These are phyloP conservation scores for Populus davidiana DNA, from an alignment of 345 rosid genomes.

Conservation along the genomic window DNA sequence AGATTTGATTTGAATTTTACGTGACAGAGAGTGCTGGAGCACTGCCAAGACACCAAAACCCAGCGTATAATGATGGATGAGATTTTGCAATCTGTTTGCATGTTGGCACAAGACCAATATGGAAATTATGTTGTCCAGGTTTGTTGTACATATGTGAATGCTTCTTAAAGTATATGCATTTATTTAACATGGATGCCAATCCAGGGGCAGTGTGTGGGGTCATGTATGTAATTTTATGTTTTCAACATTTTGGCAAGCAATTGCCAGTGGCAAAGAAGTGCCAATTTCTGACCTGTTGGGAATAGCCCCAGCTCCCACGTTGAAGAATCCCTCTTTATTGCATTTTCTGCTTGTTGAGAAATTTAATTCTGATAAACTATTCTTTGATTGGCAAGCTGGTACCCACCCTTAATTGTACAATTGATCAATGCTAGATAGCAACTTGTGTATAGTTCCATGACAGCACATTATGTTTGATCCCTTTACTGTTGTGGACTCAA, in stretches of 20 bases:
- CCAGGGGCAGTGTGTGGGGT: neutral
- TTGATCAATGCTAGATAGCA: neutral
- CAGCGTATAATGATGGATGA: conserved; percentile 90
- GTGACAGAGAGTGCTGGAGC: conserved; percentile 86
- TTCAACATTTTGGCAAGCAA: neutral
- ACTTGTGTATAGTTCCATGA: neutral
- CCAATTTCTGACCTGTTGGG: neutral
- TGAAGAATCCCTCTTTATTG: neutral
- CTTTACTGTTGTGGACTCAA: neutral
- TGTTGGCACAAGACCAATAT: conserved; percentile 95
- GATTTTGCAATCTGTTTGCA: conserved; percentile 69
- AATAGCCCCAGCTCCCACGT: neutral
- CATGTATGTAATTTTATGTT: neutral
- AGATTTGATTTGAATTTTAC: conserved; percentile 18
- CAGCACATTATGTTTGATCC: neutral
- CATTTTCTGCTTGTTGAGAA: neutral
- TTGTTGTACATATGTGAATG: conserved; percentile 18
- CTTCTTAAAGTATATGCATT: neutral
- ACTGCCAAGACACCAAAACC: conserved; percentile 67
- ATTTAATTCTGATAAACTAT: neutral
- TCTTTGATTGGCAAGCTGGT: neutral
- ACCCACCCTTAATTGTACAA: neutral
- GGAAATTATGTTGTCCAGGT: conserved; percentile 99
- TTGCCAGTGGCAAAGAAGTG: neutral
- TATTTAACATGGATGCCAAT: neutral